A percentile compares a stretch with the other conserved stretches of the same genome.
phyloP scores from a whole-genome alignment of 2,329 filamentous ascomycete genomes.

The Xylariaceae sp. region DNA sequence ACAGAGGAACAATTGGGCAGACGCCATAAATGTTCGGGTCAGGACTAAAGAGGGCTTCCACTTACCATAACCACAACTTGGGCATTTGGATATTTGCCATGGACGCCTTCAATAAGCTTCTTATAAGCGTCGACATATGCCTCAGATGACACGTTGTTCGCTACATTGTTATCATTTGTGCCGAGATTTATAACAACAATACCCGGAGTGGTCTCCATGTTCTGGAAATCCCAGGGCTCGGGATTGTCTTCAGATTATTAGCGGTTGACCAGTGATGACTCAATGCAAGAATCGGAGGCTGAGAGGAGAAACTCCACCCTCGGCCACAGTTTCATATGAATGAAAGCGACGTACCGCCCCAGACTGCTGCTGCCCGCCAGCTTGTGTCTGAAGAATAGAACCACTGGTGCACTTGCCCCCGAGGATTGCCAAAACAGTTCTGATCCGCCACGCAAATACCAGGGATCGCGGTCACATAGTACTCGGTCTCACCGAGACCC shows the following conservation, averaged over 20 bases:
- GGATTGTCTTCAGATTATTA: slow-evolving; percentile 33
- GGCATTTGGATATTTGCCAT: slow-evolving; percentile 42
- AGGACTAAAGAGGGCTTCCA: background rate
- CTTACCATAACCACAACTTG: slow-evolving; percentile 41
- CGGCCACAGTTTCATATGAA: background rate
- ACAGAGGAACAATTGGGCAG: background rate
- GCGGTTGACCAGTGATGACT: background rate
- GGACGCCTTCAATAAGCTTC: slow-evolving; percentile 42
- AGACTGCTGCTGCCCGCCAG: slow-evolving; percentile 39
- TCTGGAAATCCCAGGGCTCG: slow-evolving; percentile 41
- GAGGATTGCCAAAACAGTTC: slow-evolving; percentile 48
- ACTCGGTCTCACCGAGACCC: slow-evolving; percentile 54
- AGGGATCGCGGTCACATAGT: slow-evolving; percentile 52
- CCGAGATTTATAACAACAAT: slow-evolving; percentile 44
- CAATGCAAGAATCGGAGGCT: background rate
- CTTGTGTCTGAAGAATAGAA: slow-evolving; percentile 51
- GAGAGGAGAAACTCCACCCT: background rate
- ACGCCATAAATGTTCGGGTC: background rate
- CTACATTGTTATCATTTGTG: slow-evolving; percentile 41
- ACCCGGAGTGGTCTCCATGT: slow-evolving; percentile 37
- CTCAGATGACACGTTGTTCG: slow-evolving; percentile 36
- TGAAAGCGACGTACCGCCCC: slow-evolving; percentile 33
- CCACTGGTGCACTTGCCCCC: slow-evolving; percentile 51
- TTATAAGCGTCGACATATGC: slow-evolving; percentile 39
- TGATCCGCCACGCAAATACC: slow-evolving; percentile 53